Evolutionary conservation across 2,329 filamentous ascomycete species (phyloP).

Genomic region (Cercospora canescens): DNA sequence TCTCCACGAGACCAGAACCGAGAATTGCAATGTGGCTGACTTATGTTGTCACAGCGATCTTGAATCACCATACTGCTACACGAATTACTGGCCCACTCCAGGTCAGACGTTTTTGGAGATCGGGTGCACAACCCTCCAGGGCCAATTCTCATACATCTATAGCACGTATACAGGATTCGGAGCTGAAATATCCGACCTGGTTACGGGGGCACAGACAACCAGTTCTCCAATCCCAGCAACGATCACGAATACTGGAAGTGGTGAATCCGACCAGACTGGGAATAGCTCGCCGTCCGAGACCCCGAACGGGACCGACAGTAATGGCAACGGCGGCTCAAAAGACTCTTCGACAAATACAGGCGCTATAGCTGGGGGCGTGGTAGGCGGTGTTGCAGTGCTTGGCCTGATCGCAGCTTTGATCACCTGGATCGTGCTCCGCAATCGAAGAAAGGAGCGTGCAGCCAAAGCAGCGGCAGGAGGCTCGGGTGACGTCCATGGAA

Average conservation of each 20-base stretch:
- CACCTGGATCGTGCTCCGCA: constrained; percentile 11
- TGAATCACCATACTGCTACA: constrained; percentile 6
- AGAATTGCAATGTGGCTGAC: neutral
- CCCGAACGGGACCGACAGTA: neutral
- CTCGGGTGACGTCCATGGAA: neutral
- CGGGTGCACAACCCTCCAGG: constrained; percentile 4
- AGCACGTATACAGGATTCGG: constrained; percentile 8
- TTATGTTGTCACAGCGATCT: neutral
- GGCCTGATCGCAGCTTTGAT: constrained; percentile 9
- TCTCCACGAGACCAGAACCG: neutral
- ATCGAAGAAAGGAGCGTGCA: constrained; percentile 7
- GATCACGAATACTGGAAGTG: neutral
- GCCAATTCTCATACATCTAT: constrained; percentile 3
- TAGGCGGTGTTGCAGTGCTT: constrained; percentile 7
- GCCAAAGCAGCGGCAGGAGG: neutral
- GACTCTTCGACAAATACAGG: constrained; percentile 2
- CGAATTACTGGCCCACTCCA: constrained; percentile 6
- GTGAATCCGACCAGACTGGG: neutral
- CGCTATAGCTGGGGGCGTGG: constrained; percentile 7
- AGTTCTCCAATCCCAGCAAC: neutral
- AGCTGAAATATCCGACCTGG: neutral
- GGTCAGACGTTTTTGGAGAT: neutral
- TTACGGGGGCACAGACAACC: neutral
- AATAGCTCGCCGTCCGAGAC: neutral
- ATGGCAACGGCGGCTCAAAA: neutral